Evolutionary conservation across 2,329 filamentous ascomycete genomes (phyloP), one percentile per base, ranked within the genome.

Genomic region (Aciculosporium take): DNA sequence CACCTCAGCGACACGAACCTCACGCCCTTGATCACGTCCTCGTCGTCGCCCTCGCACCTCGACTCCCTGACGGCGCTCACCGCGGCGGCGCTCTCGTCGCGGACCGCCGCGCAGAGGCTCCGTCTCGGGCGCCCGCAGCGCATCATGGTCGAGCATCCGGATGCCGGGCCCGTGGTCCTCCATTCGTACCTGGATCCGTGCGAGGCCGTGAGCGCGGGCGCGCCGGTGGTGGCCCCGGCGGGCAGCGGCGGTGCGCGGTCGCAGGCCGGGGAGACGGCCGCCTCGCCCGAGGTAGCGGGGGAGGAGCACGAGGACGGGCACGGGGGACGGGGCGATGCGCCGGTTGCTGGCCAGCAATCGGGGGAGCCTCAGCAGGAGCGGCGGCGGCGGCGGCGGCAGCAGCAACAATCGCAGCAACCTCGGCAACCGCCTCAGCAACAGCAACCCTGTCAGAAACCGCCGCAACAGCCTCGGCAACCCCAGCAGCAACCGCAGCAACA

Each of bases 1-100:
- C 71, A 76, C 62, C 67, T 79, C 45, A 66, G 71, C 48, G 74
- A 78, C 63, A 60, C 66, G 45, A 60, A 68, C 45, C 66, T 74
- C 48, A 73, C 70, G 4, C 72, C 74, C 25, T 66, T 79, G 48
- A 66, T 79, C 53, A 71, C 69, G 17, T 73, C 70, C 23, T 66
- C 69, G 43, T 60, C 58, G 40, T 62, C 62, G 18, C 57, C 58
- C 40, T 55, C 58, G 6, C 65, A 67, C 41, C 63, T 67, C 44
- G 61, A 67, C 39, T 63, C 71, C n/a, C 66, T 79, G 39, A 65
- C 69, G 6, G 55, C 63, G 4, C 66, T 79, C 32, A 65, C 74
- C 25, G 64, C 65, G 35, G 65, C 67, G 38, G 71, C 74, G 13
- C 63, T 77, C 20, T 64, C 63, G 45, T 68, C 69, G 10, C 68